These are phyloP conservation scores for Malassezia nana DNA, from an alignment of 1,284 basidiomycete genomes.

Conservation along the genomic window DNA sequence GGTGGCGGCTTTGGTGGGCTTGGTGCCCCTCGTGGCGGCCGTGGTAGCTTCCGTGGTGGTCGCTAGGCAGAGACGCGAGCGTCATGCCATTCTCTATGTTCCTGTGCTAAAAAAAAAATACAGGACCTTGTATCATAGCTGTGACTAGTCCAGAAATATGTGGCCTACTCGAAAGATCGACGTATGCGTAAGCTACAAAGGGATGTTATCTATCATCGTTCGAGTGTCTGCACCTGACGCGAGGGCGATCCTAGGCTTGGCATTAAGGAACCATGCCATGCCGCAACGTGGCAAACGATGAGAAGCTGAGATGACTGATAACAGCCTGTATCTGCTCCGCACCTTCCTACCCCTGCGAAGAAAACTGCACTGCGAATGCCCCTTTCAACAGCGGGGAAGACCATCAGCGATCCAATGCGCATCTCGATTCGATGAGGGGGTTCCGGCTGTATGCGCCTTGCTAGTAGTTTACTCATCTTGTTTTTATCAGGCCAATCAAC, in stretches of 20 bases:
- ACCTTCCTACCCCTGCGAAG: no score
- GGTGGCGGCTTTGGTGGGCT: constrained; percentile 28
- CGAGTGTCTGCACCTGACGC: no score
- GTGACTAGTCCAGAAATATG: background rate
- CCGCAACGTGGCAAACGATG: no score
- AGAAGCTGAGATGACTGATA: no score
- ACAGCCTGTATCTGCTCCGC: no score
- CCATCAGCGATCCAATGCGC: background rate
- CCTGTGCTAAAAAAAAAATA: background rate
- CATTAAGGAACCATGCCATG: no score
- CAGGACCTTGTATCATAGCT: constrained; percentile 8
- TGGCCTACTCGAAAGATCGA: no score
- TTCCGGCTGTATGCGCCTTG: background rate
- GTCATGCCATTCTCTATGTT: background rate
- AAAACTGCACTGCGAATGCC: no score
- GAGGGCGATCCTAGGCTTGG: no score
- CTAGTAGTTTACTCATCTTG: background rate
- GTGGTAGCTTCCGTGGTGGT: constrained; percentile 7
- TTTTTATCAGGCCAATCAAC: background rate
- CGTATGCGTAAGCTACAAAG: no score
- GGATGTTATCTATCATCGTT: no score
- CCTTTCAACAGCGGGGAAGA: no score
- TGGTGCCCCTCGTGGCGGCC: constrained; percentile 19
- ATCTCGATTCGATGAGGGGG: background rate
- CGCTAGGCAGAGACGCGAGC: background rate